Conservation (phyloP, 2,329 filamentous ascomycete species). For the Leptographium radiaticola region DNA sequence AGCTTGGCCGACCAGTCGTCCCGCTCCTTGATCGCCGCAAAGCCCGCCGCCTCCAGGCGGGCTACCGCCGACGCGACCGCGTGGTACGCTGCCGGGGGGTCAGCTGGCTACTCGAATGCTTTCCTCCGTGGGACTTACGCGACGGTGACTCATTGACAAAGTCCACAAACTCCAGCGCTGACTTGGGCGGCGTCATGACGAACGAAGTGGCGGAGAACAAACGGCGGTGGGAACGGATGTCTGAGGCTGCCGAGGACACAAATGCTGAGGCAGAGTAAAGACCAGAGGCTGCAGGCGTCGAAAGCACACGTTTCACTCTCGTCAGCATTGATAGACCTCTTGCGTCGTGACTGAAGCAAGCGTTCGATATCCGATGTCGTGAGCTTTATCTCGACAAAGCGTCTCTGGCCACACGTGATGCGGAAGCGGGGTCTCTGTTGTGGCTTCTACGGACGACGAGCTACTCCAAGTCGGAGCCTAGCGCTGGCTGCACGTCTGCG, state of each 20-base stretch:
- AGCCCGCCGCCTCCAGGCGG: constrained; percentile 71
- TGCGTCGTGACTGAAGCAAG: no score
- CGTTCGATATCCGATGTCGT: neutral
- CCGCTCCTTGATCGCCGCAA: constrained; percentile 77
- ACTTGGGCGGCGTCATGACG: constrained; percentile 38
- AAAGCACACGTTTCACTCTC: neutral
- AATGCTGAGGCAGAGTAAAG: neutral
- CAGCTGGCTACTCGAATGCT: neutral
- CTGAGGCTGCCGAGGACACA: neutral
- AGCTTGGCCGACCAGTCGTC: constrained; percentile 75
- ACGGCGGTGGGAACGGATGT: neutral
- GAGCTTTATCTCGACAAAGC: no score
- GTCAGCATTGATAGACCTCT: neutral
- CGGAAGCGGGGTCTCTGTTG: no score
- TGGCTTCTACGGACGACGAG: no score
- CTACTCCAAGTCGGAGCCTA: no score
- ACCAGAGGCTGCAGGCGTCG: neutral
- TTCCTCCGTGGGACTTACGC: constrained; percentile 40
- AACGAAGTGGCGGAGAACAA: constrained; percentile 9
- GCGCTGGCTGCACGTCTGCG: no score
- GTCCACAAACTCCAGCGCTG: constrained; percentile 73
- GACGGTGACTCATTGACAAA: constrained; percentile 93
- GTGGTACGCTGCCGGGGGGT: constrained; percentile 61
- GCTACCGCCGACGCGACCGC: constrained; percentile 69
- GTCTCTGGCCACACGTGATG: no score